Evolutionary conservation across 2,329 filamentous ascomycete genomes (phyloP).

Genomic region (Trichoderma semiorbis): DNA sequence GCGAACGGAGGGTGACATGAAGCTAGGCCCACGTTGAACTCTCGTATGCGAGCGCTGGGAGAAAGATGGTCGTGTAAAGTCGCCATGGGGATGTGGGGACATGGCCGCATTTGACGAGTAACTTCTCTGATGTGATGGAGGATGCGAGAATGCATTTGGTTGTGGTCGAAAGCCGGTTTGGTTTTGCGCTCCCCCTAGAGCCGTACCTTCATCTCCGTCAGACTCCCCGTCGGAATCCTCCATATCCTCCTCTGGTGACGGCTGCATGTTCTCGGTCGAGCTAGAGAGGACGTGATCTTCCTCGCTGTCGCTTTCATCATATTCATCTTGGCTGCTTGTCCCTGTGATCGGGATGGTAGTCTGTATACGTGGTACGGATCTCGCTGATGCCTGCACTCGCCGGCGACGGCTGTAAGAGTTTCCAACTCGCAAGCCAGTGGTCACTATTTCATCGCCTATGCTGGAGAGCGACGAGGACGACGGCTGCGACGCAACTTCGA

Average conservation of each 20-base stretch:
- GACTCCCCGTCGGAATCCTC: conserved; percentile 40
- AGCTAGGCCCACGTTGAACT: conserved; percentile 50
- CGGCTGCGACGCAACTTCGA: conserved; percentile 88
- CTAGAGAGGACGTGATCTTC: conserved; percentile 66
- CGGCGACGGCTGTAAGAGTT: conserved; percentile 61
- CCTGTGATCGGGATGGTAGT: conserved; percentile 42
- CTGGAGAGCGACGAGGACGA: conserved; percentile 91
- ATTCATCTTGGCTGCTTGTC: conserved; percentile 86
- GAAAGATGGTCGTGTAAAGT: conserved; percentile 49
- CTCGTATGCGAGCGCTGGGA: conserved; percentile 47
- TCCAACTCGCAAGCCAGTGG: conserved; percentile 77
- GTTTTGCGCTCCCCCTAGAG: conserved; percentile 62
- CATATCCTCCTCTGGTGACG: conserved; percentile 37
- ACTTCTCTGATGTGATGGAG: conserved; percentile 54
- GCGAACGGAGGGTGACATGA: conserved; percentile 71
- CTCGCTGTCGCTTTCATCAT: conserved; percentile 89
- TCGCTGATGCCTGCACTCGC: conserved; percentile 36
- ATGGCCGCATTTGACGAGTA: conserved; percentile 49
- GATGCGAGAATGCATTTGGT: conserved; percentile 89
- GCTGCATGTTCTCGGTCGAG: conserved; percentile 52
- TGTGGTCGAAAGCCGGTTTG: conserved; percentile 71
- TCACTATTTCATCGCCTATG: conserved; percentile 83
- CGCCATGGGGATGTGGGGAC: conserved; percentile 48
- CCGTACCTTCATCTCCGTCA: conserved; percentile 75
- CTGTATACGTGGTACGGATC: conserved; percentile 38